Evolutionary conservation across 192 early-diverging fungal species (phyloP).

Genomic region (Allomyces macrogynus): DNA sequence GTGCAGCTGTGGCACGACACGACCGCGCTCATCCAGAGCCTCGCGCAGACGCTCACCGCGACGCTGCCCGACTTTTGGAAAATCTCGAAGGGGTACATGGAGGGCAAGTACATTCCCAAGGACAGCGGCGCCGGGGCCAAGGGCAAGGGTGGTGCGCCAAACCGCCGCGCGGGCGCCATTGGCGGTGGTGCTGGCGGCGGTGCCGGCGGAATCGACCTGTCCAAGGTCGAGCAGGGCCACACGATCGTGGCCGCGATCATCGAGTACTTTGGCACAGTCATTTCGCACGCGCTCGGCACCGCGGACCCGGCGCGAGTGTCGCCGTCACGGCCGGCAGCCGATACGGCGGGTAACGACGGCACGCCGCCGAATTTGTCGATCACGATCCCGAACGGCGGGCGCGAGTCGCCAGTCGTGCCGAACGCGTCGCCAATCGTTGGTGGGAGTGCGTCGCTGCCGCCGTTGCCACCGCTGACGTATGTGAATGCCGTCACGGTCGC

Average conservation of each 20-base stretch:
- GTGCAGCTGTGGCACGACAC: slow-evolving; percentile 54
- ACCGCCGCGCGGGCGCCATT: background rate
- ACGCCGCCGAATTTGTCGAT: background rate
- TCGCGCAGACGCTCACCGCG: slow-evolving; percentile 53
- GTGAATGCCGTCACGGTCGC: background rate
- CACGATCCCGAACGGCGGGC: no score
- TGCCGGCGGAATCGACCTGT: slow-evolving; percentile 26
- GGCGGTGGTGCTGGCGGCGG: slow-evolving; percentile 9
- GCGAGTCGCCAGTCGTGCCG: no score
- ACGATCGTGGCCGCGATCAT: slow-evolving; percentile 40
- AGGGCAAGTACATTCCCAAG: slow-evolving; percentile 52
- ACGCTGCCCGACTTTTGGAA: slow-evolving; percentile 85
- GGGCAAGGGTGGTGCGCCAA: background rate
- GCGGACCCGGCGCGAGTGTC: background rate
- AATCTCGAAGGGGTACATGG: slow-evolving; percentile 65
- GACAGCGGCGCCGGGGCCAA: background rate
- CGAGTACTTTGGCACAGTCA: slow-evolving; percentile 30
- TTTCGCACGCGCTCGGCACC: slow-evolving; percentile 26
- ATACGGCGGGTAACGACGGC: background rate
- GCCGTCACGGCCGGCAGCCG: background rate
- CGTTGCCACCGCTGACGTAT: background rate
- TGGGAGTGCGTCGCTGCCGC: background rate
- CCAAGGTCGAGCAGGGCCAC: slow-evolving; percentile 41
- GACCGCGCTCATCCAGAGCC: slow-evolving; percentile 39
- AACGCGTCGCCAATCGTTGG: no score